Evolutionary conservation across 2,329 filamentous ascomycete species (phyloP), one percentile per base, ranked within the genome.

Genomic region (Diaporthe batatas): DNA sequence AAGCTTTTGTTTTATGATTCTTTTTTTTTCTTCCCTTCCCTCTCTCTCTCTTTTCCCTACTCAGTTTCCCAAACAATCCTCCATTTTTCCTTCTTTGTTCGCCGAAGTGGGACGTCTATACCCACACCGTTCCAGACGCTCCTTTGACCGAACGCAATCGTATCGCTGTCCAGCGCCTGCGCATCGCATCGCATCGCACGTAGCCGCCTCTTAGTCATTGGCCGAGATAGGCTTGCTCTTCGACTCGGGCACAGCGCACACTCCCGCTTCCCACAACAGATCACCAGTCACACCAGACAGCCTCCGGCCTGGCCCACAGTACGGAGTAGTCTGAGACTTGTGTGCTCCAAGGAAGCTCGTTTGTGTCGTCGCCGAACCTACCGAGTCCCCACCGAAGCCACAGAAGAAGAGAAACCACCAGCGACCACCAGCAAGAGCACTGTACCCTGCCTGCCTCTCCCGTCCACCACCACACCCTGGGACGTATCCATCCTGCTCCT

Each of bases 121-220:
- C 49, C 36, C 44, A 36, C 53, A 14, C 68, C 42, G 55, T 44
- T 58, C 68, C 68, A 70, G 42, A 32, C 68, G 59, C 68, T 70
- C 68, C 68, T 70, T 70, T 70, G 68, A 70, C 58, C 47, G 55
- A 12, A 34, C 55, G 55, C 47, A 70, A 70, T 70, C 44, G 32
- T 44, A 53, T 23, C 44, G 57, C 57, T 42, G 57, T 21, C 42
- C 57, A 44, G 34, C 36, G 7, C 36, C 57, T 44, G 36, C 36
- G 44, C 62, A 53, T 67, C 62, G 44, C 62, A 53, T 67, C 62
- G 62, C 62, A 67, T 67, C 62, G n/a, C 47, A 36, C 29, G 16
- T 34, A 29, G 55, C 58, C 11, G 21, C 49, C 32, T 39, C 57
- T 32, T 36, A 68, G 36, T 57, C 65, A 11, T 68, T 57, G 54